Base-by-base conservation (phyloP, 1,139 yeast species). In the Suhomyces ambrosiae region DNA sequence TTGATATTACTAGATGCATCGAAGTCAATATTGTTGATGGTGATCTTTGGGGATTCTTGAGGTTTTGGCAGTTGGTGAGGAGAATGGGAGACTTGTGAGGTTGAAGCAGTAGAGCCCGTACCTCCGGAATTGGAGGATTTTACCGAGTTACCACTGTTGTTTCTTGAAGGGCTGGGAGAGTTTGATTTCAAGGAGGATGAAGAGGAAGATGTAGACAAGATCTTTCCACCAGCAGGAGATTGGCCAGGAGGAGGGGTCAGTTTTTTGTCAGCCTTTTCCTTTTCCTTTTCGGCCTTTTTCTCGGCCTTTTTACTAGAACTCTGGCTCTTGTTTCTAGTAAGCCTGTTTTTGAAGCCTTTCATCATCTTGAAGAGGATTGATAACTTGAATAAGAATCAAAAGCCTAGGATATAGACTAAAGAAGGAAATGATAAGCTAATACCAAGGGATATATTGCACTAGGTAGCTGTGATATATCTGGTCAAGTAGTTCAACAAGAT, bases 321-420 rank as follows among this genome's bases (percentile, higher is more conserved):
- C 52, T 64, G 74, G 47, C 68, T 53, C 54, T 65, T 65, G 49
- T 63, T 69, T 45, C 77, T 61, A 21, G 76, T 66, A 53, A 71
- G 75, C 50, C 76, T 65, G 44, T 71, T 71, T 49, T 71, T 71
- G 53, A 71, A 71, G 19, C 77, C 77, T 61, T 71, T 71, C 76
- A 71, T 71, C 77, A 71, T 71, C 39, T 63, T 69, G 32, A n/a
- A n/a, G n/a, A n/a, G n/a, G n/a, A n/a, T n/a, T n/a, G n/a, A n/a
- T n/a, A n/a, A n/a, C n/a, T n/a, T n/a, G n/a, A n/a, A n/a, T n/a
- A n/a, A n/a, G n/a, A n/a, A n/a, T n/a, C n/a, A n/a, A n/a, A n/a
- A n/a, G n/a, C n/a, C n/a, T n/a, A n/a, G n/a, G n/a, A n/a, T n/a
- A n/a, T n/a, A n/a, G n/a, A n/a, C n/a, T n/a, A n/a, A n/a, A n/a